These are phyloP conservation scores for Candida chilensis DNA, from an alignment of 805 yeast species.

Conservation along the genomic window DNA sequence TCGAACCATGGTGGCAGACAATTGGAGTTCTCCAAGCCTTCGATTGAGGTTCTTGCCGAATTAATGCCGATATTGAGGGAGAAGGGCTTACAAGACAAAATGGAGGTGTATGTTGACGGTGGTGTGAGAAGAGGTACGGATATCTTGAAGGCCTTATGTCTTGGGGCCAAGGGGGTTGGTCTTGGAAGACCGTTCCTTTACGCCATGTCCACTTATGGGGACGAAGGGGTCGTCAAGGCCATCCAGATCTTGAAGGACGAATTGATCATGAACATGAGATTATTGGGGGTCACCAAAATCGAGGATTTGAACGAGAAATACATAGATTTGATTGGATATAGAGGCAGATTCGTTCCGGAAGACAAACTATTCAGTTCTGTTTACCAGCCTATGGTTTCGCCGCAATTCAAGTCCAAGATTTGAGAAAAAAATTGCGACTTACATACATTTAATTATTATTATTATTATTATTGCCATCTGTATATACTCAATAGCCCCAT, in stretches of 20 bases:
- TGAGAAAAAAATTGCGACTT: no score
- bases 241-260: conserved; percentile 61
- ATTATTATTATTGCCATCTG: no score
- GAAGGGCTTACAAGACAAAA: conserved; percentile 33
- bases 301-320: conserved; percentile 49
- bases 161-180: conserved; percentile 69
- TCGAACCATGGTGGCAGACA: conserved; percentile 92
- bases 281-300: conserved; percentile 61
- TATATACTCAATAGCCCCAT: no score
- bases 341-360: conserved; percentile 33
- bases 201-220: conserved; percentile 57
- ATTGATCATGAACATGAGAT: conserved; percentile 67
- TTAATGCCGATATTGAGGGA: conserved; percentile 43
- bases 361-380: conserved; percentile 48
- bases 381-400: conserved; percentile 47
- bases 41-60: conserved; percentile 68
- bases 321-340: conserved; percentile 45
- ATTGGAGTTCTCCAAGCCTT: conserved; percentile 73
- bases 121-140: conserved; percentile 67
- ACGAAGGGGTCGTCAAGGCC: conserved; percentile 52
- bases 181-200: conserved; percentile 60
- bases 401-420: conserved; percentile 32
- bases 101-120: conserved; percentile 56
- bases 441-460: no score
- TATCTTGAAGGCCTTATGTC: conserved; percentile 53